phyloP scores from a whole-genome alignment of 345 rosid genomes.

The Erucastrum elatum region DNA sequence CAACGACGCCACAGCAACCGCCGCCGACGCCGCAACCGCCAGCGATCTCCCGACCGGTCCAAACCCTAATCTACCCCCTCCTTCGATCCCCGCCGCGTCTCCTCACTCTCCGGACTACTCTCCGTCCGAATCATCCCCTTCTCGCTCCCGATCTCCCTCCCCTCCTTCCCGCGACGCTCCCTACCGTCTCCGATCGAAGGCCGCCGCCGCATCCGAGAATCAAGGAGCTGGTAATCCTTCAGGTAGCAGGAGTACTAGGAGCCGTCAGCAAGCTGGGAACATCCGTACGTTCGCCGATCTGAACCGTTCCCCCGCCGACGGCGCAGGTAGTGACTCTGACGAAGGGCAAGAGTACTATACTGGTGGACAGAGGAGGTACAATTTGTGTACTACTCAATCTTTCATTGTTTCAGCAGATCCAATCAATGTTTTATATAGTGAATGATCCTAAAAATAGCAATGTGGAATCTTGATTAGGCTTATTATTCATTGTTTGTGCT shows the following conservation, averaged over 20 bases:
- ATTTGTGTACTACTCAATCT: neutral
- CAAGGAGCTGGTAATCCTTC: slow-evolving; percentile 34
- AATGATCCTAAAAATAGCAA: neutral
- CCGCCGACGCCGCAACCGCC: neutral
- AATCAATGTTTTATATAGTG: neutral
- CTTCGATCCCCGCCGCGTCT: slow-evolving; percentile 31
- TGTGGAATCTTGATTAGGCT: neutral
- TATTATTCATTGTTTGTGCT: neutral
- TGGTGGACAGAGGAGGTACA: slow-evolving; percentile 87
- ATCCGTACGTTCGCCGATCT: slow-evolving; percentile 85
- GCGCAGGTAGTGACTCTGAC: slow-evolving; percentile 55
- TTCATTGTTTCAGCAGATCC: neutral
- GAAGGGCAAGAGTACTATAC: slow-evolving; percentile 74
- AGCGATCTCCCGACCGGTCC: neutral
- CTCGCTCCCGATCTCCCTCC: slow-evolving; percentile 69
- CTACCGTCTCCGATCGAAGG: slow-evolving; percentile 60
- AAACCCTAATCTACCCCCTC: slow-evolving; percentile 33
- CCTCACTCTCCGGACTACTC: slow-evolving; percentile 42
- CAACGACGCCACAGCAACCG: slow-evolving; percentile 30
- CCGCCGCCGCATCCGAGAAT: slow-evolving; percentile 35
- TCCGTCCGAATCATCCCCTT: slow-evolving; percentile 49
- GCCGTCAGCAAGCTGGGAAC: slow-evolving; percentile 50
- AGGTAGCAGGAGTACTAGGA: slow-evolving; percentile 42
- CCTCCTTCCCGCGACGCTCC: slow-evolving; percentile 49
- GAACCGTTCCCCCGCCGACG: slow-evolving; percentile 51